Conservation (phyloP, 2,329 filamentous ascomycete genomes). For the Pseudovirgaria hyperparasitica region DNA sequence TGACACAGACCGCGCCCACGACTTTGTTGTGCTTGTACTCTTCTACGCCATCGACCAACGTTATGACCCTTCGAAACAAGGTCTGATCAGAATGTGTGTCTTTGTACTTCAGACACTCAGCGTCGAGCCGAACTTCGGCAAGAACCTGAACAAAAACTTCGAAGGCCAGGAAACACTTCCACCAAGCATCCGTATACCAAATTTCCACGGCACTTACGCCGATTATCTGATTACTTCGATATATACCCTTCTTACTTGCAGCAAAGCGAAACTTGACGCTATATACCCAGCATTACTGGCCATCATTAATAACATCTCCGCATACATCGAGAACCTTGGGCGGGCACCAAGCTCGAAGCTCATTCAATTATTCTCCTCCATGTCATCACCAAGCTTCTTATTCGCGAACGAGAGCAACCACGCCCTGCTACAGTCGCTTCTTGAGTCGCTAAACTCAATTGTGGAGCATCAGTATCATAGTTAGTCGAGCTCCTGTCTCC, state of each 20-base stretch:
- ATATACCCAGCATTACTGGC: constrained; percentile 87
- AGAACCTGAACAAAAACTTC: constrained; percentile 80
- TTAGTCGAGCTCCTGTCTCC: constrained; percentile 28
- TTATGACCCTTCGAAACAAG: constrained; percentile 74
- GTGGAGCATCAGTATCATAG: constrained; percentile 77
- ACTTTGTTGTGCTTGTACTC: constrained; percentile 79
- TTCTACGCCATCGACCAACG: constrained; percentile 91
- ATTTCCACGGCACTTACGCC: constrained; percentile 81
- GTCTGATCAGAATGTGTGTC: constrained; percentile 91
- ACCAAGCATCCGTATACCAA: constrained; percentile 62
- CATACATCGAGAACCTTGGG: constrained; percentile 68
- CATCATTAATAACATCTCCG: constrained; percentile 85
- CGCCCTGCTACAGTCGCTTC: constrained; percentile 60
- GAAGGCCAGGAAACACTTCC: constrained; percentile 82
- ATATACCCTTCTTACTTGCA: constrained; percentile 79
- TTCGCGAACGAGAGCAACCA: constrained; percentile 90
- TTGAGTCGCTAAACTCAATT: constrained; percentile 82
- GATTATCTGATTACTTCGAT: constrained; percentile 95
- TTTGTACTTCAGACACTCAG: constrained; percentile 92
- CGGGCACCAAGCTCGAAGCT: constrained; percentile 66
- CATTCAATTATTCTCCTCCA: constrained; percentile 76
- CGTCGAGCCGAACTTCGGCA: constrained; percentile 80
- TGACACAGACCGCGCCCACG: constrained; percentile 83
- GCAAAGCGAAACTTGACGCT: constrained; percentile 78
- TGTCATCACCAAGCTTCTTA: constrained; percentile 87